Evolutionary conservation across 129 eudicot genomes (phyloP).

Genomic region (Helianthus annuus): DNA sequence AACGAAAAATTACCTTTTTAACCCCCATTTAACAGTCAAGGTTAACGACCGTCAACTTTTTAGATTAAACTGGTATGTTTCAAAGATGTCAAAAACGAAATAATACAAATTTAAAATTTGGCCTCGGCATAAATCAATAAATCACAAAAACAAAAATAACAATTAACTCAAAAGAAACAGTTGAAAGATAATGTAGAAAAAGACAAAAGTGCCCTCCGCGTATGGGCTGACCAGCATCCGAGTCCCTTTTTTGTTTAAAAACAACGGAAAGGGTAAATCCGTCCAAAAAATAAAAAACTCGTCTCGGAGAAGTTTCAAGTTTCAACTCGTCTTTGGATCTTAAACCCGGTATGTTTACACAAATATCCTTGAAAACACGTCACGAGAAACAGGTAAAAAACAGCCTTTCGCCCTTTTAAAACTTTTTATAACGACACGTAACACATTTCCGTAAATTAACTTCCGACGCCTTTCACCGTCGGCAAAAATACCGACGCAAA

Average conservation of each 20-base stretch:
- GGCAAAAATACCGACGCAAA: conserved; percentile 10
- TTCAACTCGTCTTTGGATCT: conserved; percentile 18
- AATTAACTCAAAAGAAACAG: not conserved
- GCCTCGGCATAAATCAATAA: not conserved
- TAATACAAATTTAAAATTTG: not conserved
- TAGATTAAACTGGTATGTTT: too few species aligned
- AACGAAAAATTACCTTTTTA: too few species aligned
- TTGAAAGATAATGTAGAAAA: not conserved
- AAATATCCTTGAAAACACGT: conserved; percentile 21
- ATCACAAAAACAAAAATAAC: not conserved
- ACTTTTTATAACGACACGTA: not conserved
- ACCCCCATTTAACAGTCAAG: too few species aligned
- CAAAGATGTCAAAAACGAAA: too few species aligned
- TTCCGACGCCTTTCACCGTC: not conserved
- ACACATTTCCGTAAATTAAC: not conserved
- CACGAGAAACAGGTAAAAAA: conserved; percentile 13
- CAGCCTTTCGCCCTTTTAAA: not conserved
- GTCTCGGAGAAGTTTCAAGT: conserved; percentile 14
- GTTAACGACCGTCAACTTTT: too few species aligned
- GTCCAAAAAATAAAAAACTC: conserved; percentile 17
- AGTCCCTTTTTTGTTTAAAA: conserved; percentile 5
- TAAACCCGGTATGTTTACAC: not conserved
- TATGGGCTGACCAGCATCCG: conserved; percentile 12
- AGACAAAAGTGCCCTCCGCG: conserved; percentile 26
- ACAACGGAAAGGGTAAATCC: conserved; percentile 20